These are phyloP conservation scores for Pontederia paniculata DNA, from an alignment of 176 grass and related monocot species.

Conservation along the genomic window DNA sequence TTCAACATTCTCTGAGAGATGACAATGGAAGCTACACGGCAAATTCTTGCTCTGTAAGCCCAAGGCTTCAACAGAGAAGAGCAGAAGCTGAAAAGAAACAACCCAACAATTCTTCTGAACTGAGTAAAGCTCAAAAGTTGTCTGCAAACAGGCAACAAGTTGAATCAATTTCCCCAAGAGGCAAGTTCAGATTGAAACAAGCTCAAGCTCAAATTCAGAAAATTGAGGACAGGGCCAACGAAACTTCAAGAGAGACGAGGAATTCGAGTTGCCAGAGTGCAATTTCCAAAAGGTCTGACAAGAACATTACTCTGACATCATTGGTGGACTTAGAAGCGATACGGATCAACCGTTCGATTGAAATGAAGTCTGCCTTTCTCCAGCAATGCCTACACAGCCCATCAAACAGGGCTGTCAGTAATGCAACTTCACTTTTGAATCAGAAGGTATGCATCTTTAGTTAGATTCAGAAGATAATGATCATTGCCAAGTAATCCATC, in stretches of 20 bases:
- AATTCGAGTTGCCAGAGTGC: constrained; percentile 16
- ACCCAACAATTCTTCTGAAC: constrained; percentile 32
- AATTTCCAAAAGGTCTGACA: constrained; percentile 24
- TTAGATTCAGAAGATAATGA: not conserved
- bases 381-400: constrained; percentile 19
- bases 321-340: constrained; percentile 28
- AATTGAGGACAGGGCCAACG: not conserved
- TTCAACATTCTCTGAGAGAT: constrained; percentile 4
- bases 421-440: constrained; percentile 9
- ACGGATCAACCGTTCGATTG: constrained; percentile 16
- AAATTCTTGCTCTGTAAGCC: constrained; percentile 43
- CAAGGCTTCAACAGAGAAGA: constrained; percentile 43
- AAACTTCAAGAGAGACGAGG: not conserved
- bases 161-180: constrained; percentile 59
- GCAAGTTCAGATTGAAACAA: constrained; percentile 40
- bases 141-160: constrained; percentile 30
- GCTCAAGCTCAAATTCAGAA: constrained; percentile 24
- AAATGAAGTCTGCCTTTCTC: constrained; percentile 21
- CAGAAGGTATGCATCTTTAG: constrained; percentile 39
- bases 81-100: constrained; percentile 44
- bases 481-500: not conserved
- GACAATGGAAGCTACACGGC: constrained; percentile 34
- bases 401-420: not conserved
- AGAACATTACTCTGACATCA: constrained; percentile 24
- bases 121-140: constrained; percentile 5